A percentile compares a stretch with the other conserved stretches of the same genome.
These are phyloP conservation scores for Digitaria exilis DNA, from an alignment of 202 grass and related monocot species.

Conservation along the genomic window DNA sequence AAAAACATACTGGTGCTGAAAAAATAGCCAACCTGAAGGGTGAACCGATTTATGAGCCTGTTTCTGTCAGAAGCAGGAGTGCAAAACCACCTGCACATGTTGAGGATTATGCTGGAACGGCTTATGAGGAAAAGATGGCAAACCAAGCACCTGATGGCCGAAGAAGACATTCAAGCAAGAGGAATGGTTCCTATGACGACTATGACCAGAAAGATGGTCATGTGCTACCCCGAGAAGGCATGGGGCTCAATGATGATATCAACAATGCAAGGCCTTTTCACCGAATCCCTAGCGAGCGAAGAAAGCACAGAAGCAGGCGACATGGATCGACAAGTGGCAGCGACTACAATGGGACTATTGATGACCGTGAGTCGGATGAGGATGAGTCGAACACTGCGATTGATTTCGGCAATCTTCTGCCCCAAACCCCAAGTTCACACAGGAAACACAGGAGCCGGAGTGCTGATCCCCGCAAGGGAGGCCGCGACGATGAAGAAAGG, in stretches of 20 bases:
- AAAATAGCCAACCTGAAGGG: constrained; percentile 23
- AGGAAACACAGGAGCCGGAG: constrained; percentile 54
- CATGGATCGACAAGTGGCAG: constrained; percentile 39
- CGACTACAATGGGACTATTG: constrained; percentile 35
- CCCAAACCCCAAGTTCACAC: constrained; percentile 42
- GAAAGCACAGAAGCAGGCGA: constrained; percentile 45
- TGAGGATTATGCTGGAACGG: constrained; percentile 15
- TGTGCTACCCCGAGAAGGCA: constrained; percentile 23
- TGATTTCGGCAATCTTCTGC: constrained; percentile 80
- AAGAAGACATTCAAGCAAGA: constrained; percentile 53
- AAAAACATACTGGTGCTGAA: constrained; percentile 11
- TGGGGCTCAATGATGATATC: constrained; percentile 31
- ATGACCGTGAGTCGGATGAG: constrained; percentile 38
- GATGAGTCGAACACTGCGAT: constrained; percentile 63
- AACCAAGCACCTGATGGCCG: constrained; percentile 32
- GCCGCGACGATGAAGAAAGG: constrained; percentile 65
- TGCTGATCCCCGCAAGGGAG: constrained; percentile 40
- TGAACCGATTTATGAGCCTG: constrained; percentile 40
- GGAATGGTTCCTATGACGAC: constrained; percentile 34
- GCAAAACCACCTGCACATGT: constrained; percentile 42
- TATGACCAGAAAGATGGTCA: constrained; percentile 30
- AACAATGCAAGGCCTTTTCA: constrained; percentile 40
- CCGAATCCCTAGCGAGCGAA: constrained; percentile 40
- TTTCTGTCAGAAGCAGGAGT: constrained; percentile 68
- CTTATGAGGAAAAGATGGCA: constrained; percentile 40